Percentiles rank a stretch among this genome's conserved stretches.
phyloP scores from a whole-genome alignment of 2,329 filamentous ascomycete species.

The Cordyceps tenuipes region DNA sequence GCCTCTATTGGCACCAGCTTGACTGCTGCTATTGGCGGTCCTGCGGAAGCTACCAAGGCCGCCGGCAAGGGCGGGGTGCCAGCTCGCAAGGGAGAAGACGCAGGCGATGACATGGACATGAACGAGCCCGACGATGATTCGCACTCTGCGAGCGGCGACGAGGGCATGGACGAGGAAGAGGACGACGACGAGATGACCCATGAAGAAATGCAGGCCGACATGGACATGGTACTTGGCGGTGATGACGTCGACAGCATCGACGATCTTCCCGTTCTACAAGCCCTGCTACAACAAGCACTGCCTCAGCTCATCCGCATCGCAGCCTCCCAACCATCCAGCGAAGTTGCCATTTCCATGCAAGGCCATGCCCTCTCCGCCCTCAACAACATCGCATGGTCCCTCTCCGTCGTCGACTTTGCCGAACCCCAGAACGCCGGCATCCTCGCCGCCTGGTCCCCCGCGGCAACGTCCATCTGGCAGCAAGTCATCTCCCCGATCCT shows the following conservation, averaged over 20 bases:
- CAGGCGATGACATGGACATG: slow-evolving; percentile 31
- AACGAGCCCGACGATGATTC: slow-evolving; percentile 27
- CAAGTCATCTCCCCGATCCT: slow-evolving; percentile 49
- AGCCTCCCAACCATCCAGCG: slow-evolving; percentile 30
- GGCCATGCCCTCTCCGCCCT: slow-evolving; percentile 50
- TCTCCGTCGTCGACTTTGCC: slow-evolving; percentile 52
- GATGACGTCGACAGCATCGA: slow-evolving; percentile 34
- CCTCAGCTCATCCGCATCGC: slow-evolving; percentile 40
- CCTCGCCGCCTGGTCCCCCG: slow-evolving; percentile 44
- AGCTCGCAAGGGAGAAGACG: slow-evolving; percentile 23
- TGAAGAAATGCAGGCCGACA: slow-evolving; percentile 53
- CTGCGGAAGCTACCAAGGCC: slow-evolving; percentile 9
- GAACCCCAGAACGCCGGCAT: slow-evolving; percentile 45
- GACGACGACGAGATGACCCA: slow-evolving; percentile 47
- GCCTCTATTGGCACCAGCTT: slow-evolving; percentile 56
- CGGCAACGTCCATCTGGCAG: slow-evolving; percentile 49
- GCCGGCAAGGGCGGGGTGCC: slow-evolving; percentile 23
- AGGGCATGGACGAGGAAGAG: slow-evolving; percentile 27
- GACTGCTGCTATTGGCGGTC: slow-evolving; percentile 35
- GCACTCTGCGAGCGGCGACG: slow-evolving; percentile 28
- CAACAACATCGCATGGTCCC: slow-evolving; percentile 61
- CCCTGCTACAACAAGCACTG: slow-evolving; percentile 27
- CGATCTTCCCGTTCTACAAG: slow-evolving; percentile 45
- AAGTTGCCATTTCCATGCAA: slow-evolving; percentile 38
- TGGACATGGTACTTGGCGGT: slow-evolving; percentile 53